Conservation (phyloP, 108 stramenopile genomes). For the Fistulifera pelliculosa region DNA sequence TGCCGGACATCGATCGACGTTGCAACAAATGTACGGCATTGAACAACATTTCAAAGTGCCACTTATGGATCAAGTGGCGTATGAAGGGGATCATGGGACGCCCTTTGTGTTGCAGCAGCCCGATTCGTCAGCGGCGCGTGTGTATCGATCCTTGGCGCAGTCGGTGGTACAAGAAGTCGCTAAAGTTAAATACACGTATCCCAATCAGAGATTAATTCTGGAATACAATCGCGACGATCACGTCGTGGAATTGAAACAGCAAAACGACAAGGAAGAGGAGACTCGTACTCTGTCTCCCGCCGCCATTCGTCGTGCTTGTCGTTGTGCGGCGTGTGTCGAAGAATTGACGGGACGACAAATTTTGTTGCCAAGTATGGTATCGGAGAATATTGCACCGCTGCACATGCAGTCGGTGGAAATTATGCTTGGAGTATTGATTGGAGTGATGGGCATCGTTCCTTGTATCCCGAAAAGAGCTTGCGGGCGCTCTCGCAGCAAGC, state of each 20-base stretch:
- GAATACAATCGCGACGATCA: slow-evolving; percentile 35
- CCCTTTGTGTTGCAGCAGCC: slow-evolving; percentile 67
- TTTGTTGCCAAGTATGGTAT: slow-evolving; percentile 39
- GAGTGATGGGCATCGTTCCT: slow-evolving; percentile 82
- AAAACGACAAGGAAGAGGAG: slow-evolving; percentile 12
- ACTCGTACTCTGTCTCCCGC: slow-evolving; percentile 41
- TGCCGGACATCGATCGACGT: slow-evolving; percentile 53
- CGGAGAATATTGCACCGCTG: slow-evolving; percentile 53
- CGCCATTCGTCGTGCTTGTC: slow-evolving; percentile 59
- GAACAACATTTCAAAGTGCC: slow-evolving; percentile 75
- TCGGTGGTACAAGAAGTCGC: slow-evolving; percentile 69
- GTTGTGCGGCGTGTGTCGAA: slow-evolving; percentile 86
- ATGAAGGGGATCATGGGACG: slow-evolving; percentile 74
- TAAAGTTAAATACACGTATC: slow-evolving; percentile 49
- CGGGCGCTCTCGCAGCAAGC: background rate
- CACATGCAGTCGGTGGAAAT: slow-evolving; percentile 69
- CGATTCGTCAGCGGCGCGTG: slow-evolving; percentile 49
- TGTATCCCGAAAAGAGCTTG: slow-evolving; percentile 79
- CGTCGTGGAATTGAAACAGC: slow-evolving; percentile 22
- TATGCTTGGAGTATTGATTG: slow-evolving; percentile 87
- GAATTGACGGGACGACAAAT: slow-evolving; percentile 86
- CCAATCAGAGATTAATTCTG: slow-evolving; percentile 28
- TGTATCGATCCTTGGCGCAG: slow-evolving; percentile 52
- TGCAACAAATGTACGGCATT: slow-evolving; percentile 81
- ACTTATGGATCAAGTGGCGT: slow-evolving; percentile 60